A percentile compares a stretch with the other conserved stretches of the same genome.
Evolutionary conservation across 2,329 filamentous ascomycete genomes (phyloP).

Genomic region (Aaosphaeria arxii): DNA sequence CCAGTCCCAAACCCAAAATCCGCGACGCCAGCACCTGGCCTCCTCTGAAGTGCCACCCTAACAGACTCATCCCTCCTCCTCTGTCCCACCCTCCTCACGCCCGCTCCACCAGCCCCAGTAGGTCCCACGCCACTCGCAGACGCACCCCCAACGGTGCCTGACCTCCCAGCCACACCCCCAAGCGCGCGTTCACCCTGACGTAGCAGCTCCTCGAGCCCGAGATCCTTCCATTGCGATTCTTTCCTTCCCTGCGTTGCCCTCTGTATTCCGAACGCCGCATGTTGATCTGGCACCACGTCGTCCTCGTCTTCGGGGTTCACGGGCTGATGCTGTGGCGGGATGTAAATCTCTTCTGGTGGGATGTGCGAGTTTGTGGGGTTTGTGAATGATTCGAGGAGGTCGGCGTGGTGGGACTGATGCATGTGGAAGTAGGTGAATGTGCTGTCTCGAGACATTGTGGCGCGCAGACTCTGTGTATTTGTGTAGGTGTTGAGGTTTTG

Average conservation of each 20-base stretch:
- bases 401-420: conserved; percentile 67
- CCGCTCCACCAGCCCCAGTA: not conserved
- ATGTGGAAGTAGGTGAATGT: conserved; percentile 74
- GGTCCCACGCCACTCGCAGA: conserved; percentile 2
- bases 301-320: conserved; percentile 87
- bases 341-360: conserved; percentile 69
- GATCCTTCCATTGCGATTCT: conserved; percentile 75
- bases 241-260: conserved; percentile 69
- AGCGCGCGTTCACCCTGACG: conserved; percentile 52
- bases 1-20: conserved; percentile 7
- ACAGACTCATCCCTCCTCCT: conserved; percentile 25
- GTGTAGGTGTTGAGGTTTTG: no score
- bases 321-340: conserved; percentile 75
- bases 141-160: conserved; percentile 7
- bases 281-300: conserved; percentile 83
- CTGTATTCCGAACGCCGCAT: conserved; percentile 83
- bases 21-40: conserved; percentile 23
- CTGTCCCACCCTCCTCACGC: not conserved
- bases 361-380: conserved; percentile 29
- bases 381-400: conserved; percentile 67
- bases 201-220: conserved; percentile 71
- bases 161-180: conserved; percentile 3
- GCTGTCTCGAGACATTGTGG: conserved; percentile 63
- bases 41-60: conserved; percentile 27
- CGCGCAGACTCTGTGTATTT: no score